These are phyloP conservation scores for Metschnikowia vanudenii DNA, from an alignment of 805 yeast genomes.

Conservation along the genomic window DNA sequence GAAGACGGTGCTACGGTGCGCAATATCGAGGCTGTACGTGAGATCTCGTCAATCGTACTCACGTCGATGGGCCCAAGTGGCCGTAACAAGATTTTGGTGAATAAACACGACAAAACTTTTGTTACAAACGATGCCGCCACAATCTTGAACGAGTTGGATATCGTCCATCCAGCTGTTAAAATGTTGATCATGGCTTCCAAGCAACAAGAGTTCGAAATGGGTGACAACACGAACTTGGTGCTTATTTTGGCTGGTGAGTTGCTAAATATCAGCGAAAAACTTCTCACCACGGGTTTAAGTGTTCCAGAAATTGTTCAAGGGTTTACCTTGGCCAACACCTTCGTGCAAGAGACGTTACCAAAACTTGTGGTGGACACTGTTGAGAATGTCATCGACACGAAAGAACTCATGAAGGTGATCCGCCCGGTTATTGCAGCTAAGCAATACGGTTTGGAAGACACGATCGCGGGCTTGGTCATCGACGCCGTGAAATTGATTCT, in stretches of 20 bases:
- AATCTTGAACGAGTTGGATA: slow-evolving; percentile 87
- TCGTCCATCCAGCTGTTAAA: slow-evolving; percentile 96
- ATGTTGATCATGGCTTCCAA: slow-evolving; percentile 93
- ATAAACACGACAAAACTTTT: slow-evolving; percentile 79
- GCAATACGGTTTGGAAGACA: slow-evolving; percentile 85
- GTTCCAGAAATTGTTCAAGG: slow-evolving; percentile 94
- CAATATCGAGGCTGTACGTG: slow-evolving; percentile 92
- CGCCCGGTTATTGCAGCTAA: slow-evolving; percentile 90
- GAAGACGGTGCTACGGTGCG: slow-evolving; percentile 94
- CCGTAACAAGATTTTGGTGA: slow-evolving; percentile 91
- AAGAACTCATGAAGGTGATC: slow-evolving; percentile 67
- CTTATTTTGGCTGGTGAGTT: slow-evolving; percentile 91
- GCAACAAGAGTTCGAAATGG: slow-evolving; percentile 97
- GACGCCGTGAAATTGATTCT: slow-evolving; percentile 77
- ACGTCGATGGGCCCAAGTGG: slow-evolving; percentile 98
- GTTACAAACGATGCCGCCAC: slow-evolving; percentile 98
- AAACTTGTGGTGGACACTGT: slow-evolving; percentile 60
- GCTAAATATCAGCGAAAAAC: slow-evolving; percentile 79
- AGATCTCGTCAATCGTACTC: slow-evolving; percentile 84
- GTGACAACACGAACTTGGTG: slow-evolving; percentile 92
- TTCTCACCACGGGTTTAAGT: slow-evolving; percentile 79
- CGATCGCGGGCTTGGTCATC: slow-evolving; percentile 71
- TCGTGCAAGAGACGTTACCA: slow-evolving; percentile 67
- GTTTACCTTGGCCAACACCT: slow-evolving; percentile 80
- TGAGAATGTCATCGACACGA: slow-evolving; percentile 52